These are phyloP conservation scores for Ustanciosporium gigantosporum DNA, from an alignment of 1,284 basidiomycete species.

Conservation along the genomic window DNA sequence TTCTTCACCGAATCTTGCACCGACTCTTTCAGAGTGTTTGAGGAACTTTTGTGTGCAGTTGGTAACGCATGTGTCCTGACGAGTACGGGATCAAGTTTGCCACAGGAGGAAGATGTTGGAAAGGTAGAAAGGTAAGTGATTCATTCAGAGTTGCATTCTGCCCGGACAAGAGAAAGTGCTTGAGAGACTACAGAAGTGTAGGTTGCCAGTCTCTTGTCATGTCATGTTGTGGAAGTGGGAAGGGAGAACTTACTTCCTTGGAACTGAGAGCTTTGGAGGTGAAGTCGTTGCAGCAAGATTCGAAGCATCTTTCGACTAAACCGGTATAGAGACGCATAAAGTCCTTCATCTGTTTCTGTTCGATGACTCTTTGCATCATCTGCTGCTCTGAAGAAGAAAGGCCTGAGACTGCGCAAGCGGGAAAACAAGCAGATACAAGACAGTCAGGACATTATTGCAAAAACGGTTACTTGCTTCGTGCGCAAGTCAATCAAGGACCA, in stretches of 20 bases:
- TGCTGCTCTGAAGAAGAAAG: constrained; percentile 55
- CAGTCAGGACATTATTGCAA: neutral
- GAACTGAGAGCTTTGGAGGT: constrained; percentile 88
- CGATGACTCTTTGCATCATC: constrained; percentile 57
- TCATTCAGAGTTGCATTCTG: too few relatives aligned
- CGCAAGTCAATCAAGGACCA: neutral
- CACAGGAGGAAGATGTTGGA: too few relatives aligned
- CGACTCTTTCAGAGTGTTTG: constrained; percentile 93
- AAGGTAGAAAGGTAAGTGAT: too few relatives aligned
- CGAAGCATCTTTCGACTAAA: constrained; percentile 94
- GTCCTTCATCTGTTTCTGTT: constrained; percentile 84
- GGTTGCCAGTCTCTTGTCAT: too few relatives aligned
- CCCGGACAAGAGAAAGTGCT: too few relatives aligned
- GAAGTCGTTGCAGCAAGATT: constrained; percentile 91
- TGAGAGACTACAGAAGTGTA: too few relatives aligned
- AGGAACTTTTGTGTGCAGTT: constrained; percentile 88
- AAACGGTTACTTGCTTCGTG: neutral
- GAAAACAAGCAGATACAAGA: neutral
- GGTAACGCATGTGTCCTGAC: constrained; percentile 66
- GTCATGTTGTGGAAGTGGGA: too few relatives aligned
- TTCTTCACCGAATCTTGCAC: constrained; percentile 73
- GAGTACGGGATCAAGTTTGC: neutral
- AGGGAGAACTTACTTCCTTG: constrained; percentile 97
- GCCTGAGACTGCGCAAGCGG: constrained; percentile 45
- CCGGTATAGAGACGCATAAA: constrained; percentile 95